phyloP scores from a whole-genome alignment of 2,329 filamentous ascomycete genomes.

The Apiospora sp. region DNA sequence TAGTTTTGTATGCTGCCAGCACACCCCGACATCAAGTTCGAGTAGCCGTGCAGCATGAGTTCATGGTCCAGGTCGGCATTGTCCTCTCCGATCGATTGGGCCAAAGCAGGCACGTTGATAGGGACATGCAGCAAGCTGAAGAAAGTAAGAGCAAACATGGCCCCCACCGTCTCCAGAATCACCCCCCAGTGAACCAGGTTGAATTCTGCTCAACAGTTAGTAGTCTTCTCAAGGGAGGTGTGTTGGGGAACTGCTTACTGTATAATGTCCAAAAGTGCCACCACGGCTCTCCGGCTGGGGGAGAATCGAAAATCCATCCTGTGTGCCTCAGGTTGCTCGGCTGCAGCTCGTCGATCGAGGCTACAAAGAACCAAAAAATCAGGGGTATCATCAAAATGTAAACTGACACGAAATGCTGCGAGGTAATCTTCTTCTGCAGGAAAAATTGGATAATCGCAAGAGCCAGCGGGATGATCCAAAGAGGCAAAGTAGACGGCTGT shows the following conservation, averaged over 20 bases:
- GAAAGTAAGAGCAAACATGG: constrained; percentile 97
- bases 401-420: constrained; percentile 84
- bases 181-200: constrained; percentile 83
- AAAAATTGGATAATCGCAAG: constrained; percentile 80
- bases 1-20: constrained; percentile 95
- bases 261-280: constrained; percentile 98
- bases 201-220: constrained; percentile 67
- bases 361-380: constrained; percentile 80
- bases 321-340: constrained; percentile 71
- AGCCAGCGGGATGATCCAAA: constrained; percentile 83
- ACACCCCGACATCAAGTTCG: constrained; percentile 88
- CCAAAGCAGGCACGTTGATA: constrained; percentile 95
- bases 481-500: constrained; percentile 73
- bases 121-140: constrained; percentile 97
- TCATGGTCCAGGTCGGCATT: constrained; percentile 91
- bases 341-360: constrained; percentile 71
- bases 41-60: constrained; percentile 89
- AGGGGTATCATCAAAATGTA: constrained; percentile 84
- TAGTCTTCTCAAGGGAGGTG: constrained; percentile 25
- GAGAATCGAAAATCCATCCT: constrained; percentile 93
- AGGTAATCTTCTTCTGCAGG: constrained; percentile 77
- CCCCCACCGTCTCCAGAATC: constrained; percentile 83
- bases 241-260: constrained; percentile 62
- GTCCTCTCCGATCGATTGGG: constrained; percentile 89
- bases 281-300: constrained; percentile 86